Base-by-base conservation (phyloP, 495 filamentous ascomycete genomes). In the Neurospora sp. region DNA sequence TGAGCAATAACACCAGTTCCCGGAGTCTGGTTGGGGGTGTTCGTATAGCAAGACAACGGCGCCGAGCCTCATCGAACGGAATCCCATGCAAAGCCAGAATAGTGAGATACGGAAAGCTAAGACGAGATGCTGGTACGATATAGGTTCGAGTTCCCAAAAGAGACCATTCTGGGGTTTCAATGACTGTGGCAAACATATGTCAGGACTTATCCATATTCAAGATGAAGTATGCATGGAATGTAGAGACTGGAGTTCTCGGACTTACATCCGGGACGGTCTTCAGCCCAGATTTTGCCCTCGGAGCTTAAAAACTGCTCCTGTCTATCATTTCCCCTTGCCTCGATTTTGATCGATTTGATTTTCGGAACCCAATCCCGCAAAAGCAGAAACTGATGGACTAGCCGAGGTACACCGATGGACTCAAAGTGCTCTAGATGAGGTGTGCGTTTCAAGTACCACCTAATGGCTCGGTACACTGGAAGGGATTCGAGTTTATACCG, bases 171-270 rank as follows among this genome's bases (percentile, higher is more conserved):
- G n/a, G 44, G 44, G 44, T 20, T 48, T 48, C 44, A 0, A 48
- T 1, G 44, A 20, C 44, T 48, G 44, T 1, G 9, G 44, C 44
- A 48, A 48, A 0, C 8, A 0, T 1, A 48, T 48, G 44, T 48
- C 44, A 48, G 44, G n/a, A 11, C 10, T 48, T 23, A 2, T 48
- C 44, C n/a, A 11, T 0, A 5, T 1, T 11, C 10, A n/a, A 9
- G 18, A n/a, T n/a, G 16, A 44, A 44, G 41, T 44, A 44, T 44
- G 16, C 2, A 18, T 44, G 41, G 6, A n/a, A 48, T 2, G 44
- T 4, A n/a, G 12, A 20, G n/a, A 23, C n/a, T 23, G 0, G n/a
- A 0, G 2, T 20, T 48, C 0, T 23, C 1, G 1, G 10, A 23
- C 44, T 48, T 9, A 48, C 44, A 20, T 48, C 10, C 42, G 1